Evolutionary conservation across 495 filamentous ascomycete genomes (phyloP).

Genomic region (Talaromyces wortmannii): DNA sequence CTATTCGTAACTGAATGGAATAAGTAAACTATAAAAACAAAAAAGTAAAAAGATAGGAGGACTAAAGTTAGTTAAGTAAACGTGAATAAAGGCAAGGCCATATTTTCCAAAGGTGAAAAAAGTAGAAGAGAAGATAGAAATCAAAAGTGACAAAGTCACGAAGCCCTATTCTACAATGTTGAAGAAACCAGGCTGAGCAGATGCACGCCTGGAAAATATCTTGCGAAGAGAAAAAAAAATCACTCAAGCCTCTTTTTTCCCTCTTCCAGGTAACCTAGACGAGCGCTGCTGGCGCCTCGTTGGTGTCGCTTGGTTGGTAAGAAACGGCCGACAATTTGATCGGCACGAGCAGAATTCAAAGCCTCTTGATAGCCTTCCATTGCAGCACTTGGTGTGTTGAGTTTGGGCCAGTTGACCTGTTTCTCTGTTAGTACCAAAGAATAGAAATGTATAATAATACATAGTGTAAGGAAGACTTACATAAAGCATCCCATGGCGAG

Average conservation of each 20-base stretch:
- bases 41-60: not conserved
- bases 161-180: not conserved
- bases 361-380: slow-evolving; percentile 87
- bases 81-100: not conserved
- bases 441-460: not conserved
- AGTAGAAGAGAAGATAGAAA: not conserved
- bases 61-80: not conserved
- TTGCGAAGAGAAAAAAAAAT: not conserved
- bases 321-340: slow-evolving; percentile 66
- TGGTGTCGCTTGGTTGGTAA: slow-evolving; percentile 60
- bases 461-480: slow-evolving; percentile 48
- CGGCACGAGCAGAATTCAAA: slow-evolving; percentile 64
- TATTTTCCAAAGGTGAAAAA: not conserved
- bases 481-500: slow-evolving; percentile 80
- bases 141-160: not conserved
- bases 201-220: not conserved
- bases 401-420: slow-evolving; percentile 94
- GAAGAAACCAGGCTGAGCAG: not conserved
- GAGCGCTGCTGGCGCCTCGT: slow-evolving; percentile 67
- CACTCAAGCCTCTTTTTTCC: slow-evolving; percentile 95
- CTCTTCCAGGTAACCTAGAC: slow-evolving; percentile 79
- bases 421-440: not conserved
- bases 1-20: no score
- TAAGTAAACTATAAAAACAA: not conserved
- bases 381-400: slow-evolving; percentile 79